Evolutionary conservation across 2,329 filamentous ascomycete species (phyloP).

Genomic region (Aureobasidium sp.): DNA sequence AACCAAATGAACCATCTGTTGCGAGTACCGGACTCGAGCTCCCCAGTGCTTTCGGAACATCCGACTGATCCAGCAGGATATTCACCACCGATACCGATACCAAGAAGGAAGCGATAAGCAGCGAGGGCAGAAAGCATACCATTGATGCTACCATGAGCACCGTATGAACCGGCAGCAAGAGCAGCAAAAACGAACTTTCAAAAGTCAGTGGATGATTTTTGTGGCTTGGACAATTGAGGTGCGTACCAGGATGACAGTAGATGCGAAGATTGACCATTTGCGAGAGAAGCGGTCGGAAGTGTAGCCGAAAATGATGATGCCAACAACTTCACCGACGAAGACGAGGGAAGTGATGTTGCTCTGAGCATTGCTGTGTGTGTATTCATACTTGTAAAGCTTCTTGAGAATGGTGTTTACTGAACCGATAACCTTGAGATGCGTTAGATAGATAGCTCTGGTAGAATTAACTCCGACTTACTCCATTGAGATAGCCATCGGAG

Average conservation of each 20-base stretch:
- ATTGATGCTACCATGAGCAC: conserved; percentile 50
- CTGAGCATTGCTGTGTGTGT: conserved; percentile 57
- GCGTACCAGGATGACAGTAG: conserved; percentile 49
- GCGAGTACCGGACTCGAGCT: conserved; percentile 68
- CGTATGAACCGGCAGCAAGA: conserved; percentile 66
- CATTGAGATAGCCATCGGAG: conserved; percentile 87
- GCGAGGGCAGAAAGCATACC: conserved; percentile 74
- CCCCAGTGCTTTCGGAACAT: conserved; percentile 74
- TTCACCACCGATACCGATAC: conserved; percentile 49
- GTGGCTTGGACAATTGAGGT: conserved; percentile 24
- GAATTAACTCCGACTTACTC: conserved; percentile 25
- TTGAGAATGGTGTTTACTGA: conserved; percentile 69
- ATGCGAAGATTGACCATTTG: conserved; percentile 19
- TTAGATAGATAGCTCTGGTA: neutral
- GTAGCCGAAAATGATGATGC: conserved; percentile 51
- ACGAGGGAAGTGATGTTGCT: conserved; percentile 71
- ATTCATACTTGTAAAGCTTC: conserved; percentile 58
- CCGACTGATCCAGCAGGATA: conserved; percentile 79
- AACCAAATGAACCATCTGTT: conserved; percentile 79
- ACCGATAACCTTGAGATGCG: conserved; percentile 61
- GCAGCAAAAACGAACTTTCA: conserved; percentile 60
- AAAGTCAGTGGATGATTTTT: conserved; percentile 31
- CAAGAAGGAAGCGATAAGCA: conserved; percentile 76
- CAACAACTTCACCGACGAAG: conserved; percentile 79
- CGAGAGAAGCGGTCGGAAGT: conserved; percentile 28